Base-by-base conservation (phyloP, 768 basidiomycete species). In the Phaeolepiota aurea region DNA sequence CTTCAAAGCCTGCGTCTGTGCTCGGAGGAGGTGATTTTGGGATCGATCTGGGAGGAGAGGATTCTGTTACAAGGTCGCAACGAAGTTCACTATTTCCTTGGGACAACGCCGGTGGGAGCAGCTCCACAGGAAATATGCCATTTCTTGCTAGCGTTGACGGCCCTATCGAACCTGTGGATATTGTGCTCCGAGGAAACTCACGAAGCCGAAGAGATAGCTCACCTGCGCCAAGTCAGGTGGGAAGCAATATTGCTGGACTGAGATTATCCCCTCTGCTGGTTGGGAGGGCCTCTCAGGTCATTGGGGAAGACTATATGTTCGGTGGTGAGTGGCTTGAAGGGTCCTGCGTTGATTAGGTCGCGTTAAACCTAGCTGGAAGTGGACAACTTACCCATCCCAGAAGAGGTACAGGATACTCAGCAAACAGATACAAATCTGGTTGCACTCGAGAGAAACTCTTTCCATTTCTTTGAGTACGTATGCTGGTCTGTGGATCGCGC, bases 391-490 rank as follows among this genome's bases (percentile, higher is more conserved):
- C 41, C 34, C 5, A 32, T 48, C 15, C 49, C 45, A 19, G 50
- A 56, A 40, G 39, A 47, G 19, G 38, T 51, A 35, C 47, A 56
- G 10, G 78, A 79, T 32, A 68, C 72, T 5, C 79, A 76, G 51
- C 66, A 63, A 37, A 73, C 77, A 4, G 79, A 81, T 36, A 49
- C 65, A 20, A 76, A 79, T 52, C 54, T 74, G 13, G 54, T 74
- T 14, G 73, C 74, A 11, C 65, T 90, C 11, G 87, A 90, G 55
- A 76, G 74, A 49, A 84, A 85, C 50, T 86, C 85, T 5, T 71
- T 73, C 48, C 85, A 90, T 54, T 90, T 89, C 55, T 57, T 90
- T 14, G 85, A 87, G 87, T 87, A 43, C 51, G 74, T 58, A 18
- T 9, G 15, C 20, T 15, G 10, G 18, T 36, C 21, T 16, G 15